A percentile compares a stretch with the other conserved stretches of the same genome.
phyloP scores from a whole-genome alignment of 1,284 basidiomycete species.

The Tilletia walkeri region DNA sequence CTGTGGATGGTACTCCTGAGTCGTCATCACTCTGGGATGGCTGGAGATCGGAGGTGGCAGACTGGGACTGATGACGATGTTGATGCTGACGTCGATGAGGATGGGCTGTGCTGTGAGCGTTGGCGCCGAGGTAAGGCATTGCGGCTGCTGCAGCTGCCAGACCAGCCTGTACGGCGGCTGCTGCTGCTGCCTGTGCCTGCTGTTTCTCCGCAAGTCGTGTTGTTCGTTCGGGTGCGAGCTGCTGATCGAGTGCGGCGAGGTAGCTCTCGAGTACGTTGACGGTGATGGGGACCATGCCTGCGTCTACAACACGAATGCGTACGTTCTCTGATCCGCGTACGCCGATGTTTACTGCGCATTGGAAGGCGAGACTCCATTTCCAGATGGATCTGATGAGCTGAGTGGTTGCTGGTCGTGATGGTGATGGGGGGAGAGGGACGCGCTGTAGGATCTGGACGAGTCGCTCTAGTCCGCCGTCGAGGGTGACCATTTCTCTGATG shows the following conservation, averaged over 20 bases:
- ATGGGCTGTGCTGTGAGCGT: background rate
- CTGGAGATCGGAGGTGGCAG: background rate
- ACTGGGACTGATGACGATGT: background rate
- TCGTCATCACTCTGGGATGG: too few species aligned
- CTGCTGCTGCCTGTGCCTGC: background rate
- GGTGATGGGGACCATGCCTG: slow-evolving; percentile 89
- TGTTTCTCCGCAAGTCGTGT: slow-evolving; percentile 3
- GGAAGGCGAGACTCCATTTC: slow-evolving; percentile 69
- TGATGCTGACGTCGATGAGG: background rate
- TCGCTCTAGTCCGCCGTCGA: slow-evolving; percentile 93
- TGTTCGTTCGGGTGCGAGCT: slow-evolving; percentile 29
- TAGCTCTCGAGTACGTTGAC: slow-evolving; percentile 89
- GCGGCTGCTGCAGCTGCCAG: background rate
- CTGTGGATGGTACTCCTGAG: background rate
- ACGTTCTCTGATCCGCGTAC: slow-evolving; percentile 85
- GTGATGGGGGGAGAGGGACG: slow-evolving; percentile 32
- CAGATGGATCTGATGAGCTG: slow-evolving; percentile 53
- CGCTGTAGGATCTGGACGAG: slow-evolving; percentile 73
- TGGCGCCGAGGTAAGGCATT: background rate
- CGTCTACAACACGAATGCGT: slow-evolving; percentile 87
- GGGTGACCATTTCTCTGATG: slow-evolving; percentile 95
- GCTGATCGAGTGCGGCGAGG: slow-evolving; percentile 57
- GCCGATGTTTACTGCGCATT: slow-evolving; percentile 96
- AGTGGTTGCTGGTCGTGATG: slow-evolving; percentile 30
- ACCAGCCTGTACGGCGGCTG: background rate